phyloP scores from a whole-genome alignment of 768 basidiomycete genomes.

The Cystobasidium ongulense region DNA sequence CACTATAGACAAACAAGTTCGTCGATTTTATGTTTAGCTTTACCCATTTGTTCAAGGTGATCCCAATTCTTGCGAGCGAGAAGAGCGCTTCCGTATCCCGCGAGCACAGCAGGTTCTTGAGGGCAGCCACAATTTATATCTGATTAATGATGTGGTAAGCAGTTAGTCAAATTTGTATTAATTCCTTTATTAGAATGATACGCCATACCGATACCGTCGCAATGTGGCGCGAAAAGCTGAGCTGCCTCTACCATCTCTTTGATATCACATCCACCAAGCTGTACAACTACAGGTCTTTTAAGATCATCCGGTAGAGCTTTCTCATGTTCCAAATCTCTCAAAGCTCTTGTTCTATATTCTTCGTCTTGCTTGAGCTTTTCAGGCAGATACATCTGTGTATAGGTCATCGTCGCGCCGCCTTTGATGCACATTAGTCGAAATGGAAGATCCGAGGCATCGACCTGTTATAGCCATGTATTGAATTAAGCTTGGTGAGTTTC shows the following conservation, averaged over 20 bases:
- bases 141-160: slow-evolving; percentile 44
- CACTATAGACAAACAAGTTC: not conserved
- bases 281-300: slow-evolving; percentile 56
- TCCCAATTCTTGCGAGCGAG: slow-evolving; percentile 66
- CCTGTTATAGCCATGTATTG: slow-evolving; percentile 29
- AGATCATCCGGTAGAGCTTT: slow-evolving; percentile 41
- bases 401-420: slow-evolving; percentile 61
- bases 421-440: slow-evolving; percentile 58
- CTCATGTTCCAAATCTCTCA: slow-evolving; percentile 52
- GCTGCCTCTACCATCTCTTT: slow-evolving; percentile 57
- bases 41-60: slow-evolving; percentile 59
- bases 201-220: not conserved
- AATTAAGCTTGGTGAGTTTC: no score
- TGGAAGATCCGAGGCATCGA: slow-evolving; percentile 69
- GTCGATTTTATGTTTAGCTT: slow-evolving; percentile 35
- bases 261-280: slow-evolving; percentile 66
- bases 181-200: not conserved
- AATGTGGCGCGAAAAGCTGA: slow-evolving; percentile 52
- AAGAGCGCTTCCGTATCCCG: slow-evolving; percentile 68
- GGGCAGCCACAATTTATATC: slow-evolving; percentile 78
- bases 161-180: not conserved
- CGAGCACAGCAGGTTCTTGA: slow-evolving; percentile 59
- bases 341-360: slow-evolving; percentile 59
- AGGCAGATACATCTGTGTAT: slow-evolving; percentile 70
- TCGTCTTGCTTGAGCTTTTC: slow-evolving; percentile 57